phyloP scores from a whole-genome alignment of 331 rosid species.

The Ulmus americana region DNA sequence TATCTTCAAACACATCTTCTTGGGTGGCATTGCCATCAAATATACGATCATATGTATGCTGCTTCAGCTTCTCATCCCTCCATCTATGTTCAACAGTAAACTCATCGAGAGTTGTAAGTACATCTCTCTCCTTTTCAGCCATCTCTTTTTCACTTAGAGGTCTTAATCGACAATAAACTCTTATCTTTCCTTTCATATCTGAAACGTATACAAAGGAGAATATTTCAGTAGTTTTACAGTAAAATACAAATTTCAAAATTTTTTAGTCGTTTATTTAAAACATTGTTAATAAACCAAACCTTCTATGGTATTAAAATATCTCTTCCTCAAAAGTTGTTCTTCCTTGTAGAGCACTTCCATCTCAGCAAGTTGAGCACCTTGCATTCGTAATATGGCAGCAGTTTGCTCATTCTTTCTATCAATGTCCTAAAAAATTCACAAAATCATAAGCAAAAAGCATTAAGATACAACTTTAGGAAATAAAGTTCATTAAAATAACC shows the following conservation, averaged over 20 bases:
- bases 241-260: neutral
- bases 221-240: constrained; percentile 5
- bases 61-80: constrained; percentile 76
- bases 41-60: constrained; percentile 74
- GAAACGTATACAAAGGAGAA: constrained; percentile 21
- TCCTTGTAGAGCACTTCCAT: constrained; percentile 83
- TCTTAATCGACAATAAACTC: constrained; percentile 84
- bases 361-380: constrained; percentile 86
- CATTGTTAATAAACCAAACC: constrained; percentile 33
- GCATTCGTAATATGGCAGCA: constrained; percentile 78
- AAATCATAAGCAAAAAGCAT: no score
- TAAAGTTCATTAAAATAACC: neutral
- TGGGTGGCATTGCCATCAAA: constrained; percentile 69
- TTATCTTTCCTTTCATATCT: constrained; percentile 99
- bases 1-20: constrained; percentile 85
- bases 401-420: constrained; percentile 97
- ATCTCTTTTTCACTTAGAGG: constrained; percentile 76
- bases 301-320: constrained; percentile 88
- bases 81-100: constrained; percentile 88
- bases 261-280: neutral
- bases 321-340: constrained; percentile 82
- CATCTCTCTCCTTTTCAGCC: constrained; percentile 40
- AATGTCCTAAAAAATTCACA: constrained; percentile 50
- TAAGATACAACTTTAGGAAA: neutral
- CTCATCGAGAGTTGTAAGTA: constrained; percentile 53